These are phyloP conservation scores for Cynanchum wilfordii DNA, from an alignment of 257 asterid genomes.

Conservation along the genomic window DNA sequence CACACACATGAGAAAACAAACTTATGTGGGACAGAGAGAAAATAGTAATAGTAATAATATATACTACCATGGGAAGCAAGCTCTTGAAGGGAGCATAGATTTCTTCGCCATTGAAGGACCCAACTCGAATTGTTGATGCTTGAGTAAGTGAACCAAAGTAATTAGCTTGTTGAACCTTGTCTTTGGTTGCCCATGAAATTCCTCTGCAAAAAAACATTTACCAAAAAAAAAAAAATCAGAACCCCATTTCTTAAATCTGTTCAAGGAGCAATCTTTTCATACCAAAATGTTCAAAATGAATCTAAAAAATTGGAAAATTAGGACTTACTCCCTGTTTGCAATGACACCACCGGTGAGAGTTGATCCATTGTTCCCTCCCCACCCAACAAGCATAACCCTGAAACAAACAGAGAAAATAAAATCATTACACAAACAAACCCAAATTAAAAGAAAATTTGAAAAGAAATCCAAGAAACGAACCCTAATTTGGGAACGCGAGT, in stretches of 20 bases:
- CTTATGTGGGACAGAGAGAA: neutral
- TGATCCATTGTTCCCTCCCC: constrained; percentile 99
- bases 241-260: constrained; percentile 22
- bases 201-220: constrained; percentile 52
- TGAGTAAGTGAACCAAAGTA: constrained; percentile 94
- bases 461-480: constrained; percentile 25
- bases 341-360: constrained; percentile 92
- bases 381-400: constrained; percentile 98
- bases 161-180: constrained; percentile 85
- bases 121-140: constrained; percentile 84
- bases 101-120: constrained; percentile 96
- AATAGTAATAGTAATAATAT: neutral
- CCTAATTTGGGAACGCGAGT: constrained; percentile 82
- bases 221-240: constrained; percentile 12
- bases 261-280: neutral
- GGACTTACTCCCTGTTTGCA: constrained; percentile 84
- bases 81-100: constrained; percentile 97
- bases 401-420: neutral
- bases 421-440: neutral
- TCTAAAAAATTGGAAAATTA: neutral
- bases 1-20: neutral
- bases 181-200: constrained; percentile 97
- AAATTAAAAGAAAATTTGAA: neutral
- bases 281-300: neutral
- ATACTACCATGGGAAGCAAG: constrained; percentile 80